phyloP scores from a whole-genome alignment of 331 rosid genomes.

The Malus hybrid region DNA sequence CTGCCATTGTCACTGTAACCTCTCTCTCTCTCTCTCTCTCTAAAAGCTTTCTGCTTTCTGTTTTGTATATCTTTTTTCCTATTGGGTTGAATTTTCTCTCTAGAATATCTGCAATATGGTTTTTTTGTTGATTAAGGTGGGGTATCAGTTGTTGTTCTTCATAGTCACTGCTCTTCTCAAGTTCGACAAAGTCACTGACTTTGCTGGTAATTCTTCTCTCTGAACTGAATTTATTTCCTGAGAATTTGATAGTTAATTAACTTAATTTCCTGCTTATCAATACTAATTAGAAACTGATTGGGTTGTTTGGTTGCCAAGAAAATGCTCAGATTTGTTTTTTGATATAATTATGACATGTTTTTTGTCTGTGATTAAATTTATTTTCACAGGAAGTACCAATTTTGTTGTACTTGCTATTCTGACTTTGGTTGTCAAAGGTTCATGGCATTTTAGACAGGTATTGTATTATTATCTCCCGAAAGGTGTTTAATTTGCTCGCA shows the following conservation, averaged over 20 bases:
- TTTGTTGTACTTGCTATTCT: constrained; percentile 66
- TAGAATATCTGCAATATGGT: background rate
- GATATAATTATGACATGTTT: background rate
- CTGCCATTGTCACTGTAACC: constrained; percentile 68
- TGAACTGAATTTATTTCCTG: background rate
- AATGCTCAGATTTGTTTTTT: background rate
- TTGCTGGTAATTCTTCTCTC: constrained; percentile 52
- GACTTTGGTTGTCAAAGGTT: constrained; percentile 60
- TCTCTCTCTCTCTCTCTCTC: background rate
- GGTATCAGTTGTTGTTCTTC: constrained; percentile 69
- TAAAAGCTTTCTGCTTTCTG: background rate
- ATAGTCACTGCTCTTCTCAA: constrained; percentile 86
- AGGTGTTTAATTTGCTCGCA: background rate
- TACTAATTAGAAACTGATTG: background rate
- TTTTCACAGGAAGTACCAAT: constrained; percentile 72
- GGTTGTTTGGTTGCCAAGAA: constrained; percentile 14
- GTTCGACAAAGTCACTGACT: constrained; percentile 93
- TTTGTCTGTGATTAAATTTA: background rate
- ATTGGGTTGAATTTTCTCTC: background rate
- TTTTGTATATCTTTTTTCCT: background rate
- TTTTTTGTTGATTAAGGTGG: constrained; percentile 37
- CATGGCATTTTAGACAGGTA: constrained; percentile 93
- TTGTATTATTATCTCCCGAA: constrained; percentile 17
- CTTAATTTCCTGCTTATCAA: background rate
- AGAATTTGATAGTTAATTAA: background rate